A percentile compares a stretch with the other conserved stretches of the same genome.
Evolutionary conservation across 2,329 filamentous ascomycete genomes (phyloP).

Genomic region (Phialophora tarda): DNA sequence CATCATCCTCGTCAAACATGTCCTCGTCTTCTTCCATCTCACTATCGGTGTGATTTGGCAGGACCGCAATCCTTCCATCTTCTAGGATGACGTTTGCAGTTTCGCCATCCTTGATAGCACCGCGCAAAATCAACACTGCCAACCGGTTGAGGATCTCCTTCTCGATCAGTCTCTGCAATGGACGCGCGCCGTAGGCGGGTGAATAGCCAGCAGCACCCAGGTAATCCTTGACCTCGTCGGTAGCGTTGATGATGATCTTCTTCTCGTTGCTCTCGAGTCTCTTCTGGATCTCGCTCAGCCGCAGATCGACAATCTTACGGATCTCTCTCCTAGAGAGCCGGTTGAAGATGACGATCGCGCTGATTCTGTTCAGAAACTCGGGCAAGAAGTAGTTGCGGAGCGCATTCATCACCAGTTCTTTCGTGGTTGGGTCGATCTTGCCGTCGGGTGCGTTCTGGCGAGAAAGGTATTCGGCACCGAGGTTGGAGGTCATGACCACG

Average conservation of each 20-base stretch:
- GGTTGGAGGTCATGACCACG: slow-evolving; percentile 98
- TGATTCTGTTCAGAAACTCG: slow-evolving; percentile 98
- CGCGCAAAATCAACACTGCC: slow-evolving; percentile 87
- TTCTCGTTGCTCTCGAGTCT: slow-evolving; percentile 83
- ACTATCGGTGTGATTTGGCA: slow-evolving; percentile 77
- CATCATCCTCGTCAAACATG: slow-evolving; percentile 79
- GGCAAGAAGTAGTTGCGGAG: slow-evolving; percentile 96
- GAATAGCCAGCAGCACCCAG: slow-evolving; percentile 91
- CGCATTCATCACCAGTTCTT: slow-evolving; percentile 86
- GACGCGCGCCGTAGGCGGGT: slow-evolving; percentile 90
- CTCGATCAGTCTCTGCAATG: slow-evolving; percentile 87
- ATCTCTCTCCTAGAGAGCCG: slow-evolving; percentile 88
- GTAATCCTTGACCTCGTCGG: slow-evolving; percentile 87
- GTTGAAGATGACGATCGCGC: slow-evolving; percentile 97
- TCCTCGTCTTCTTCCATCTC: slow-evolving; percentile 70
- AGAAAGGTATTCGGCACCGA: slow-evolving; percentile 91
- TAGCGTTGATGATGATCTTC: slow-evolving; percentile 82
- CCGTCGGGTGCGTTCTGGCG: slow-evolving; percentile 79
- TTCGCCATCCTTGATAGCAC: slow-evolving; percentile 85
- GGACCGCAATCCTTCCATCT: slow-evolving; percentile 71
- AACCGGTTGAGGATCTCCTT: slow-evolving; percentile 95
- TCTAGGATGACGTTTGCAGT: slow-evolving; percentile 76
- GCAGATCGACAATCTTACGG: slow-evolving; percentile 91
- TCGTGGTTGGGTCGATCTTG: slow-evolving; percentile 81
- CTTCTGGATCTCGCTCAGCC: slow-evolving; percentile 86